Percentiles rank a stretch among this genome's conserved stretches.
These are phyloP conservation scores for Arctium minus DNA, from an alignment of 129 eudicot genomes.

Conservation along the genomic window DNA sequence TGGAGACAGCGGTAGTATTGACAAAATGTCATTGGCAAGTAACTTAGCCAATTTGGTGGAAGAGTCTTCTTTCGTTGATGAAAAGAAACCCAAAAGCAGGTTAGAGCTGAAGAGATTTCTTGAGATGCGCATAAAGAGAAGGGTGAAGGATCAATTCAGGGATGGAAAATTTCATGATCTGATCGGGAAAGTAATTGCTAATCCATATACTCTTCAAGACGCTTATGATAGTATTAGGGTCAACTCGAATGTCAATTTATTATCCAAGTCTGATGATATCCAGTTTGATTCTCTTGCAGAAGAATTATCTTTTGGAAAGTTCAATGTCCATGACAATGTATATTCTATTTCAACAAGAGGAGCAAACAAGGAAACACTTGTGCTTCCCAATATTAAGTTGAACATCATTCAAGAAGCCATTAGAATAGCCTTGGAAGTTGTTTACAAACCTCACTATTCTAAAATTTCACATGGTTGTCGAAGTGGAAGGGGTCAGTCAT, in stretches of 20 bases:
- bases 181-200: constrained; percentile 63
- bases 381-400: constrained; percentile 69
- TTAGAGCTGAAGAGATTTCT: constrained; percentile 59
- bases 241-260: constrained; percentile 56
- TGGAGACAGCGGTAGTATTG: constrained; percentile 17
- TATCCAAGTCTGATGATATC: constrained; percentile 40
- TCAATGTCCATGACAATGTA: constrained; percentile 49
- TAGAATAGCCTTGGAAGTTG: constrained; percentile 90
- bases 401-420: constrained; percentile 89
- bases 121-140: constrained; percentile 73
- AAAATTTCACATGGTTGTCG: constrained; percentile 91
- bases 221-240: constrained; percentile 72
- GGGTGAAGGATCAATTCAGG: constrained; percentile 69
- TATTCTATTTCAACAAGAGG: constrained; percentile 59
- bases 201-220: constrained; percentile 72
- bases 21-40: constrained; percentile 50
- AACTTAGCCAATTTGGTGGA: constrained; percentile 61
- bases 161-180: constrained; percentile 72
- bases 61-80: constrained; percentile 48
- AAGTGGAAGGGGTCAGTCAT: constrained; percentile 74
- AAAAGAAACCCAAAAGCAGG: constrained; percentile 38
- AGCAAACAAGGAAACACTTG: constrained; percentile 55
- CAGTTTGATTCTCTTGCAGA: constrained; percentile 60
- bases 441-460: constrained; percentile 79
- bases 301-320: constrained; percentile 54